Evolutionary conservation across 805 yeast species (phyloP).

Genomic region (Yamadazyma phyllophila): DNA sequence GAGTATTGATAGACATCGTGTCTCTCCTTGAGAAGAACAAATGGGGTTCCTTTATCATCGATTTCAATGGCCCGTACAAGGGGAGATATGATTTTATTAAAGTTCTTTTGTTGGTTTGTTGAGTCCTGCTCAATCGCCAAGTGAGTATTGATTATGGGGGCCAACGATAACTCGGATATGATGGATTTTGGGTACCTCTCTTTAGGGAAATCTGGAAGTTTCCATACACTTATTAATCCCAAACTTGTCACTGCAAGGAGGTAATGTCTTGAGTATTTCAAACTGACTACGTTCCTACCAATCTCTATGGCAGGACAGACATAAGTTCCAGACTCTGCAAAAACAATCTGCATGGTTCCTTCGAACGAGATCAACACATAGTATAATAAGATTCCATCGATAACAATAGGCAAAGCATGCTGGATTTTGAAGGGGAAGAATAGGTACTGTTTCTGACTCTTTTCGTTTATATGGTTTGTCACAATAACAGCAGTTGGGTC

Average conservation of each 20-base stretch:
- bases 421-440: conserved; percentile 49
- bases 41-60: conserved; percentile 39
- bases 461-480: conserved; percentile 32
- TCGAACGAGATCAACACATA: conserved; percentile 58
- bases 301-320: conserved; percentile 50
- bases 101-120: conserved; percentile 6
- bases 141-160: conserved; percentile 47
- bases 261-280: conserved; percentile 31
- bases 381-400: conserved; percentile 34
- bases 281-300: conserved; percentile 44
- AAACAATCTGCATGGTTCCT: conserved; percentile 50
- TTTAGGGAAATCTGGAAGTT: conserved; percentile 25
- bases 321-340: conserved; percentile 45
- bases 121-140: conserved; percentile 15
- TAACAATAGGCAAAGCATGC: conserved; percentile 40
- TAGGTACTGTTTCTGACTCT: conserved; percentile 32
- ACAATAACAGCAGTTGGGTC: conserved; percentile 46
- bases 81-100: conserved; percentile 13
- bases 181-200: conserved; percentile 25
- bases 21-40: conserved; percentile 34
- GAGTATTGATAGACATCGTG: conserved; percentile 44
- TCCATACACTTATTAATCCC: conserved; percentile 54
- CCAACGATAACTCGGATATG: conserved; percentile 47
- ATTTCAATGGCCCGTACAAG: conserved; percentile 30
- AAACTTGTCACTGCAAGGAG: conserved; percentile 47